These are phyloP conservation scores for Tricholoma saponaceum DNA, from an alignment of 768 basidiomycete genomes.

Conservation along the genomic window DNA sequence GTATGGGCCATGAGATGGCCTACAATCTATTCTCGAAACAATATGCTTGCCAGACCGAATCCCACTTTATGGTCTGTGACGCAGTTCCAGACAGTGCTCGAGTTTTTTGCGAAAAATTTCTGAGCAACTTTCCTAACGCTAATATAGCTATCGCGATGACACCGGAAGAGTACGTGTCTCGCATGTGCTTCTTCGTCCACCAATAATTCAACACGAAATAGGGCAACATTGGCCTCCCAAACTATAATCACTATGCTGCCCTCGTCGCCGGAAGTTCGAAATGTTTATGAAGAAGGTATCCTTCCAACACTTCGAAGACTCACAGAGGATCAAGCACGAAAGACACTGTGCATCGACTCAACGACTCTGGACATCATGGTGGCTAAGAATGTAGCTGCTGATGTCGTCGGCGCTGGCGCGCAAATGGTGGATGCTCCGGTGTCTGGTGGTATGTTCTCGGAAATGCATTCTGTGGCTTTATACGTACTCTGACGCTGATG, in stretches of 20 bases:
- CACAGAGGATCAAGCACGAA: constrained; percentile 27
- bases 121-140: constrained; percentile 53
- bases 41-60: constrained; percentile 44
- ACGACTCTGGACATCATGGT: constrained; percentile 85
- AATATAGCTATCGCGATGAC: constrained; percentile 53
- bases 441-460: constrained; percentile 66
- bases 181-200: constrained; percentile 16
- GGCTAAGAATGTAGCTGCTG: constrained; percentile 58
- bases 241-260: constrained; percentile 90
- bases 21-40: constrained; percentile 80
- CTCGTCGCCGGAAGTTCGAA: constrained; percentile 81
- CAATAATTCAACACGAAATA: constrained; percentile 23
- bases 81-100: constrained; percentile 55
- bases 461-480: background rate
- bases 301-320: constrained; percentile 57
- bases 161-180: constrained; percentile 63
- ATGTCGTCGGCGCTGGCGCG: constrained; percentile 53
- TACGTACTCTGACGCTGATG: background rate
- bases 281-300: constrained; percentile 71
- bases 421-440: constrained; percentile 92
- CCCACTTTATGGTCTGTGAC: constrained; percentile 77
- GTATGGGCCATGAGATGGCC: constrained; percentile 88
- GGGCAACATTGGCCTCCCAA: constrained; percentile 58
- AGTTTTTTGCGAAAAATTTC: constrained; percentile 54
- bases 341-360: constrained; percentile 79